Percentiles rank a stretch among this genome's conserved stretches.
These are phyloP conservation scores for Melanogaster broomeanus DNA, from an alignment of 768 basidiomycete species.

Conservation along the genomic window DNA sequence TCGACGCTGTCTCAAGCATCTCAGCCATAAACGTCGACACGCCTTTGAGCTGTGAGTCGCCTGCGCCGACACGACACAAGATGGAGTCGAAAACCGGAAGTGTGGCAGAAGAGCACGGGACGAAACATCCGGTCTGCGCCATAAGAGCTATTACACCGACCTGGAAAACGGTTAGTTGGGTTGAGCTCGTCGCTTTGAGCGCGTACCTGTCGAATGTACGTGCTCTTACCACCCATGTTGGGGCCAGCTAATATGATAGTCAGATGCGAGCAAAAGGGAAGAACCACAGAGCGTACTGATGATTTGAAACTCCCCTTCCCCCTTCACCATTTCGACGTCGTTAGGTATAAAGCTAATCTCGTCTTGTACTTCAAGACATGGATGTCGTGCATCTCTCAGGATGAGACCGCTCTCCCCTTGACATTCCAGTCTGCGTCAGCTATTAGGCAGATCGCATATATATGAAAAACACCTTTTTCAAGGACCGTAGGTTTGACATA, in stretches of 20 bases:
- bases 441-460: neutral
- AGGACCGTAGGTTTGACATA: slow-evolving; percentile 85
- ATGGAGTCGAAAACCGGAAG: slow-evolving; percentile 96
- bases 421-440: neutral
- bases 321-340: slow-evolving; percentile 92
- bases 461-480: slow-evolving; percentile 60
- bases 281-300: slow-evolving; percentile 61
- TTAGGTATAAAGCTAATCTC: slow-evolving; percentile 95
- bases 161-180: slow-evolving; percentile 35
- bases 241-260: slow-evolving; percentile 69
- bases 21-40: slow-evolving; percentile 99
- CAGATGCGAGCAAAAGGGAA: neutral
- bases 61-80: slow-evolving; percentile 93
- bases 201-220: slow-evolving; percentile 86
- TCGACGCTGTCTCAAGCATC: slow-evolving; percentile 98
- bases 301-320: slow-evolving; percentile 93
- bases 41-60: slow-evolving; percentile 96
- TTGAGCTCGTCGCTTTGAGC: neutral
- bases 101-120: slow-evolving; percentile 85
- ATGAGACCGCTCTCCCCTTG: slow-evolving; percentile 79
- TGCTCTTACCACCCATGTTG: slow-evolving; percentile 99
- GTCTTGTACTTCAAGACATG: slow-evolving; percentile 95
- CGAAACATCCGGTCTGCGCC: slow-evolving; percentile 95
- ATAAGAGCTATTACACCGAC: slow-evolving; percentile 95
- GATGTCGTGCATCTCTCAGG: slow-evolving; percentile 87